Percentiles rank a stretch among this genome's conserved stretches.
These are phyloP conservation scores for Suzukiozyma palmioleophila DNA, from an alignment of 1,139 yeast genomes.

Conservation along the genomic window DNA sequence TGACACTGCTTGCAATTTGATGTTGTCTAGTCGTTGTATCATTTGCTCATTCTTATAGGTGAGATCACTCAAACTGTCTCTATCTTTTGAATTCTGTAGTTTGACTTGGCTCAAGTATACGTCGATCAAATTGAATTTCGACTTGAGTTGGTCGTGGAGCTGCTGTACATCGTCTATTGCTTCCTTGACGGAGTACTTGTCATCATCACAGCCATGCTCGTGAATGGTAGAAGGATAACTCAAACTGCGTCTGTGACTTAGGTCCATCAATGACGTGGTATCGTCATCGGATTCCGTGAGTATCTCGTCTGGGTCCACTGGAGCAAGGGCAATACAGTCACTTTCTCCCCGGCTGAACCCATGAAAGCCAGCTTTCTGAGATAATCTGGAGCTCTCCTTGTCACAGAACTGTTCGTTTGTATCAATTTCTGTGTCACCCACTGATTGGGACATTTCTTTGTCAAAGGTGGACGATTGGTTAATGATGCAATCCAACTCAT, in stretches of 20 bases:
- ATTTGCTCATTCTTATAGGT: conserved; percentile 2
- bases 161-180: conserved; percentile 1
- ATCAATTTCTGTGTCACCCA: too few relatives aligned
- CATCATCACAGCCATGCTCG: conserved; percentile 1
- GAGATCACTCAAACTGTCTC: not conserved
- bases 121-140: conserved; percentile 5
- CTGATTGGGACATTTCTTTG: not conserved
- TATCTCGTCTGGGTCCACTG: conserved; percentile 4
- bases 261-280: conserved; percentile 6
- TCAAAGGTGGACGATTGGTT: not conserved
- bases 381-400: too few relatives aligned
- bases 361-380: too few relatives aligned
- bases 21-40: not conserved
- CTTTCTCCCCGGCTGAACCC: too few relatives aligned
- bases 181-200: conserved; percentile 1
- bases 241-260: conserved; percentile 3
- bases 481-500: not conserved
- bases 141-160: conserved; percentile 5
- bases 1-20: not conserved
- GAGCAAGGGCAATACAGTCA: not conserved
- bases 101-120: conserved; percentile 1
- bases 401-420: too few relatives aligned
- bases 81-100: conserved; percentile 1
- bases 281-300: conserved; percentile 5
- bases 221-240: conserved; percentile 6